Conservation (phyloP, 345 rosid genomes). For the Boechera retrofracta region DNA sequence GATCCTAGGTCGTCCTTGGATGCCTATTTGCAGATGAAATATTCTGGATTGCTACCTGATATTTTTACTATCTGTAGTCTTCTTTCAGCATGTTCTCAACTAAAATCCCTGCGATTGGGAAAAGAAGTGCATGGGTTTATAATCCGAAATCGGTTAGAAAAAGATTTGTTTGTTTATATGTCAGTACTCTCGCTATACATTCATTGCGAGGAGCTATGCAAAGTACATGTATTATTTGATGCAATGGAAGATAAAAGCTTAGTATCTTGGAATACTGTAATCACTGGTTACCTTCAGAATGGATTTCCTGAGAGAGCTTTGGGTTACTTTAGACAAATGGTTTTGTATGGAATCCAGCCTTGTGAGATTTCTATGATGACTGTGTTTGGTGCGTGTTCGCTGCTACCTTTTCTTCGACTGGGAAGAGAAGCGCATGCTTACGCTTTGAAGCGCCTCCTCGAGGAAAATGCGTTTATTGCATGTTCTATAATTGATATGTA, state of each 20-base stretch:
- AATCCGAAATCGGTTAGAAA: constrained; percentile 54
- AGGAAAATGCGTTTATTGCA: constrained; percentile 49
- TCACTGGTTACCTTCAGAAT: constrained; percentile 62
- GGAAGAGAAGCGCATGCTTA: constrained; percentile 71
- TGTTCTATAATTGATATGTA: constrained; percentile 73
- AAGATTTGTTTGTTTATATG: constrained; percentile 50
- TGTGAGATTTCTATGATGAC: constrained; percentile 50
- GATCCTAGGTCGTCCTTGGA: constrained; percentile 57
- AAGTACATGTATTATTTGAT: constrained; percentile 57
- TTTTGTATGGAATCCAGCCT: constrained; percentile 52
- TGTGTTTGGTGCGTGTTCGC: constrained; percentile 61
- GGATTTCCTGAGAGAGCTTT: constrained; percentile 58
- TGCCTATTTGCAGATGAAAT: constrained; percentile 51
- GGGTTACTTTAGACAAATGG: constrained; percentile 54
- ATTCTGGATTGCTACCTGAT: constrained; percentile 56
- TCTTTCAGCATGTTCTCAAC: constrained; percentile 58
- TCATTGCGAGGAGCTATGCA: constrained; percentile 51
- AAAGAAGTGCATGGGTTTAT: constrained; percentile 62
- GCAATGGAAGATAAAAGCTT: constrained; percentile 51
- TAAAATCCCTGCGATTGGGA: constrained; percentile 52
- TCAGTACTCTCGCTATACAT: constrained; percentile 66
- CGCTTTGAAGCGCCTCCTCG: constrained; percentile 48
- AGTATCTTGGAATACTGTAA: constrained; percentile 72
- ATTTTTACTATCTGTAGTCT: constrained; percentile 60
- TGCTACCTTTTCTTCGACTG: constrained; percentile 58